Evolutionary conservation across 805 yeast genomes (phyloP).

Genomic region (Wickerhamiella qilinensis): DNA sequence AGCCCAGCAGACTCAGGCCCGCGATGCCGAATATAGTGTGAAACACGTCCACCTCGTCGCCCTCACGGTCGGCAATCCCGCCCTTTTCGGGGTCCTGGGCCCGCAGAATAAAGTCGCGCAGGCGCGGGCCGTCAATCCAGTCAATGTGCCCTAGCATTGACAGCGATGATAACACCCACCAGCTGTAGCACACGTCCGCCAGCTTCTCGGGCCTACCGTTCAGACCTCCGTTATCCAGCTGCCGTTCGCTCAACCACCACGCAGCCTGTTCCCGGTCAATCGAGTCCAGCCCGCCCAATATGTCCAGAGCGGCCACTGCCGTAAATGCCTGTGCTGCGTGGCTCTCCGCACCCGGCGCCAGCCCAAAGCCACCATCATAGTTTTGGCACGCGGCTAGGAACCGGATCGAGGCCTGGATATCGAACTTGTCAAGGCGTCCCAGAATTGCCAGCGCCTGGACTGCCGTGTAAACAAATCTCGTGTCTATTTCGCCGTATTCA

Average conservation of each 20-base stretch:
- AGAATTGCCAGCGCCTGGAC: slow-evolving; percentile 56
- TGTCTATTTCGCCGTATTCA: slow-evolving; percentile 79
- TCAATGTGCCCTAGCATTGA: slow-evolving; percentile 47
- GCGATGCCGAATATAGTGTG: slow-evolving; percentile 87
- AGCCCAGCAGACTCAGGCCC: slow-evolving; percentile 66
- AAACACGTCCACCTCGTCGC: slow-evolving; percentile 79
- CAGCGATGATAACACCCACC: slow-evolving; percentile 87
- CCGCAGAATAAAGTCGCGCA: slow-evolving; percentile 49
- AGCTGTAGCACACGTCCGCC: slow-evolving; percentile 94
- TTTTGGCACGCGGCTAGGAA: slow-evolving; percentile 61
- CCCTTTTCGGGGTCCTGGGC: slow-evolving; percentile 72
- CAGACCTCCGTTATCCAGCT: slow-evolving; percentile 72
- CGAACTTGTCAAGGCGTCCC: slow-evolving; percentile 37
- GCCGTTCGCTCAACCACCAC: slow-evolving; percentile 89
- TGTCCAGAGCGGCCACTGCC: slow-evolving; percentile 66
- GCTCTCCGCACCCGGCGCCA: slow-evolving; percentile 86
- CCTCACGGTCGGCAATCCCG: slow-evolving; percentile 86
- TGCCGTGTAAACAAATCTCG: slow-evolving; percentile 77
- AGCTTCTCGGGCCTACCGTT: slow-evolving; percentile 93
- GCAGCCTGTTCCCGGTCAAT: slow-evolving; percentile 30
- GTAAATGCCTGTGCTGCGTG: slow-evolving; percentile 75
- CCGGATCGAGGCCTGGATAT: slow-evolving; percentile 42
- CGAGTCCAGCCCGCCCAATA: slow-evolving; percentile 39
- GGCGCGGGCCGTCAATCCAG: slow-evolving; percentile 58
- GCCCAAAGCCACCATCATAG: slow-evolving; percentile 93